Evolutionary conservation across 1,284 basidiomycete genomes (phyloP), one percentile per base, ranked within the genome.

Genomic region (Fomitopsis schrenkii): DNA sequence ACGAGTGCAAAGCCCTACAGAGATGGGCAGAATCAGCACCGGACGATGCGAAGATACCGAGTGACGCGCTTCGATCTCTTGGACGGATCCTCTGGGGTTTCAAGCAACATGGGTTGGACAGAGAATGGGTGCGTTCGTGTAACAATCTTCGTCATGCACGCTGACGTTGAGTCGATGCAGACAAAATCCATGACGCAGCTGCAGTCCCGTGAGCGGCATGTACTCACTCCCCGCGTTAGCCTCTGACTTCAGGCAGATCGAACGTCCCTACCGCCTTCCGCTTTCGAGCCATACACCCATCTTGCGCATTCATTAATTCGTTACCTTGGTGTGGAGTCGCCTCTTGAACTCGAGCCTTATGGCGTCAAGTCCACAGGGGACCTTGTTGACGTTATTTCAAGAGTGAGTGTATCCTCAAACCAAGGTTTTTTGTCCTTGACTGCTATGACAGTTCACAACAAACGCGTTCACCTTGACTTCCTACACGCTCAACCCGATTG

Each of bases 381-480:
- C 59, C 77, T 94, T 19, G 84, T 92, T 1, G 86, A 88, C 68
- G 67, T 88, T 28, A 83, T 90, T 48, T 93, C 90, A n/a, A 79
- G 82, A 61, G 90, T 90, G 68, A 59, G 81, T 73, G 33, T 12
- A 17, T 12, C 19, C 33, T 3, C 12, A n/a, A 5, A 7, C 3
- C 45, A 30, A 9, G 22, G 28, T 36, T 41, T 5, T 14, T 15
- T 17, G 56, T n/a, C 36, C 17, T 40, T 26, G 42, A 36, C 44
- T 48, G 19, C 10, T 12, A 14, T 41, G 53, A 5, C 67, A 97
- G 92, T 94, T 97, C 71, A 82, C 85, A 8, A 90, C 91, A 5
- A 98, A 98, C 72, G 90, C 95, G 0, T 93, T 97, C 71, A 90
- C 94, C 0, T 78, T 97, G 12, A 88, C 93, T 0, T 85, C 88